Percentiles rank a stretch among this genome's conserved stretches.
Evolutionary conservation across 805 yeast species (phyloP).

Genomic region (Yarrowia sp.): DNA sequence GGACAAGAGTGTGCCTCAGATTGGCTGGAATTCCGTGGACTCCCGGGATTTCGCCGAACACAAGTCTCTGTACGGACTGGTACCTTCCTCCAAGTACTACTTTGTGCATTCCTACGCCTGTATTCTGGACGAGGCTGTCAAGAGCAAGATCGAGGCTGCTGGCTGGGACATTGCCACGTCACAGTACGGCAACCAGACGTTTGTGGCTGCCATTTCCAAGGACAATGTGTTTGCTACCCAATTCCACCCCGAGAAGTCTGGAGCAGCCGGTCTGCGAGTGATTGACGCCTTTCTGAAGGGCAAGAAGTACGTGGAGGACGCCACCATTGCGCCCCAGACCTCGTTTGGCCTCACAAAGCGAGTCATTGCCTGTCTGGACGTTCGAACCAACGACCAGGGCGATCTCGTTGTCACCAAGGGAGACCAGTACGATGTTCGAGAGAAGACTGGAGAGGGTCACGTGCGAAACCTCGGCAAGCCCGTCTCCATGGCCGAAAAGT

Average conservation of each 20-base stretch:
- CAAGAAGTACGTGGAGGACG: conserved; percentile 48
- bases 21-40: conserved; percentile 81
- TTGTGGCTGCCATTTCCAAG: conserved; percentile 80
- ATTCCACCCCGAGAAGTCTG: conserved; percentile 99
- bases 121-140: conserved; percentile 47
- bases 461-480: conserved; percentile 97
- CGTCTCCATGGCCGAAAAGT: conserved; percentile 87
- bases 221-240: conserved; percentile 93
- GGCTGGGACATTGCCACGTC: conserved; percentile 81
- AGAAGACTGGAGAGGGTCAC: conserved; percentile 58
- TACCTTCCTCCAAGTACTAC: conserved; percentile 76
- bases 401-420: conserved; percentile 98
- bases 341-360: conserved; percentile 77
- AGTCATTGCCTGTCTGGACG: conserved; percentile 95
- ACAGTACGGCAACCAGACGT: conserved; percentile 76
- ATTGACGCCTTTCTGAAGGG: conserved; percentile 73
- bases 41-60: conserved; percentile 40
- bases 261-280: conserved; percentile 82
- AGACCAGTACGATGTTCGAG: conserved; percentile 97
- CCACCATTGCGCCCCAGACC: conserved; percentile 27
- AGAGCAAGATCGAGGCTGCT: conserved; percentile 41
- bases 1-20: conserved; percentile 88
- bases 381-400: conserved; percentile 92
- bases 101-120: conserved; percentile 96
- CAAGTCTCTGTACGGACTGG: conserved; percentile 63